phyloP scores from a whole-genome alignment of 106 monocot genomes.

The Acanthochlamys bracteata region DNA sequence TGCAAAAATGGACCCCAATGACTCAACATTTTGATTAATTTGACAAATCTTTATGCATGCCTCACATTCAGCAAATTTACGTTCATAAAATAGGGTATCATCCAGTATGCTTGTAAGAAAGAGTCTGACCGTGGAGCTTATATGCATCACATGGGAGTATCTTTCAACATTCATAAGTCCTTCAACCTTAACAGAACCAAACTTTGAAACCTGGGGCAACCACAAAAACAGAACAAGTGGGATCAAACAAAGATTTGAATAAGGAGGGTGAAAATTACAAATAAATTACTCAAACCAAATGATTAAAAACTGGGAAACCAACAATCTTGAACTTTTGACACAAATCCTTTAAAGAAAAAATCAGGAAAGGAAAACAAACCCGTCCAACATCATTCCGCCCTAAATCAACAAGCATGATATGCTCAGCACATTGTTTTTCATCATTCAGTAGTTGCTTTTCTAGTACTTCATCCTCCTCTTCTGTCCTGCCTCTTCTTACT shows the following conservation, averaged over 20 bases:
- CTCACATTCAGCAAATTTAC: no score
- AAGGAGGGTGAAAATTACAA: background rate
- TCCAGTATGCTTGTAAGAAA: background rate
- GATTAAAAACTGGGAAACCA: no score
- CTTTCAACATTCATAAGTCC: constrained; percentile 65
- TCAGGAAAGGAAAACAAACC: constrained; percentile 23
- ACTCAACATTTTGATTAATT: background rate
- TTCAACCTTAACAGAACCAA: constrained; percentile 61
- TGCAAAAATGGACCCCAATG: background rate
- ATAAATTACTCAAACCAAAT: no score
- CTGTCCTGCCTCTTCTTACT: constrained; percentile 40
- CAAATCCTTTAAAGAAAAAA: background rate
- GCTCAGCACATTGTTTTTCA: constrained; percentile 73
- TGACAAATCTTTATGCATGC: no score
- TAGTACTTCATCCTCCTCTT: constrained; percentile 33
- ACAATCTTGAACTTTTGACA: no score
- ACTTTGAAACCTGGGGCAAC: constrained; percentile 45
- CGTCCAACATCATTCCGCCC: constrained; percentile 69
- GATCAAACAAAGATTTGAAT: background rate
- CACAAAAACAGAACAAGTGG: background rate
- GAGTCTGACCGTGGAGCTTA: constrained; percentile 57
- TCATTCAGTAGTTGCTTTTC: constrained; percentile 44
- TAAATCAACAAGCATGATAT: constrained; percentile 69
- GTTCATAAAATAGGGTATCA: no score
- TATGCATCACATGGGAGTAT: constrained; percentile 71